Evolutionary conservation across 1,139 yeast genomes (phyloP).

Genomic region (Protomyces inouyei): DNA sequence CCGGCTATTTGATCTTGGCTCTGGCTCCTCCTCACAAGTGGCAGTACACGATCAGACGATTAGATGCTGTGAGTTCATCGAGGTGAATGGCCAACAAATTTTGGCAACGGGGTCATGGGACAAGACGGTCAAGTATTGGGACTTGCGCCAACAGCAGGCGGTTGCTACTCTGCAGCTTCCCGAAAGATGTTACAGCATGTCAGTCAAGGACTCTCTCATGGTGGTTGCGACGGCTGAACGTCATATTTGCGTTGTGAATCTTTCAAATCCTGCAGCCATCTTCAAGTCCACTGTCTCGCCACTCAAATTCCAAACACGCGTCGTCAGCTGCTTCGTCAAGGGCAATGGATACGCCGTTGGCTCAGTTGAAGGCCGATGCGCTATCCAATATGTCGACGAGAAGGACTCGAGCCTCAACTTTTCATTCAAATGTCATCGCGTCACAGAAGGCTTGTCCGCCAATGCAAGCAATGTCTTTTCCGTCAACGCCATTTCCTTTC

Average conservation of each 20-base stretch:
- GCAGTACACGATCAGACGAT: constrained; percentile 87
- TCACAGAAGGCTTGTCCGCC: constrained; percentile 47
- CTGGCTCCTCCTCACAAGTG: constrained; percentile 76
- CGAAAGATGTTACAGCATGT: constrained; percentile 90
- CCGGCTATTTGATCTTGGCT: constrained; percentile 70
- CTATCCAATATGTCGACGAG: constrained; percentile 89
- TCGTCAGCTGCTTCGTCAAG: constrained; percentile 74
- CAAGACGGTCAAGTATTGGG: constrained; percentile 91
- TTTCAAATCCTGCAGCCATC: constrained; percentile 71
- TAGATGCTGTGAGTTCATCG: constrained; percentile 65
- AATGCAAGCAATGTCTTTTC: constrained; percentile 57
- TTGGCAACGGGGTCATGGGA: constrained; percentile 97
- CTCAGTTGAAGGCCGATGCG: constrained; percentile 93
- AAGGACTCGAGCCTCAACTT: constrained; percentile 44
- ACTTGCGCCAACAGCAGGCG: constrained; percentile 79
- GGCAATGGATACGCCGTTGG: constrained; percentile 93
- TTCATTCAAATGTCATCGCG: constrained; percentile 90
- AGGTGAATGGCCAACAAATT: constrained; percentile 65
- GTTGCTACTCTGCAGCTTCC: constrained; percentile 77
- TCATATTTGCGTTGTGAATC: constrained; percentile 69
- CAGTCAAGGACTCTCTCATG: constrained; percentile 67
- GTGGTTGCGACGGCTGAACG: constrained; percentile 93
- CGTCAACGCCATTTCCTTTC: constrained; percentile 76
- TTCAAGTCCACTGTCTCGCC: constrained; percentile 76
- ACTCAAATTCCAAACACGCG: constrained; percentile 82